phyloP scores from a whole-genome alignment of 169 alveolate species.

The Theileria luwenshuni region DNA sequence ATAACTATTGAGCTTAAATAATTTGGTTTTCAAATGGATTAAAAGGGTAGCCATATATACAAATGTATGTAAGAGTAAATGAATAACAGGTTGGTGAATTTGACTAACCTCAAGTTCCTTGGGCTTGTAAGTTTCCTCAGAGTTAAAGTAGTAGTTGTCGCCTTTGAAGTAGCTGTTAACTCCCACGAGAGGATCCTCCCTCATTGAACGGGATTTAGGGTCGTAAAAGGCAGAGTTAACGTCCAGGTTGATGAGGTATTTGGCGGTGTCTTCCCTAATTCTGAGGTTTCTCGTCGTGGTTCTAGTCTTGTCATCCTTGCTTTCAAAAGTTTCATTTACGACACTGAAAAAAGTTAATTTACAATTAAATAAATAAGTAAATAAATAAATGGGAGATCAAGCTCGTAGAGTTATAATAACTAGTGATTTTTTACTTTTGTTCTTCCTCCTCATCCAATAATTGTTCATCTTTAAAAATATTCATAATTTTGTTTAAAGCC shows the following conservation, averaged over 20 bases:
- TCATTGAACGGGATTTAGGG: slow-evolving; percentile 94
- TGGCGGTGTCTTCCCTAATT: slow-evolving; percentile 96
- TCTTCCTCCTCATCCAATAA: slow-evolving; percentile 29
- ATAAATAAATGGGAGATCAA: not conserved
- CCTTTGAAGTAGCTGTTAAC: slow-evolving; percentile 82
- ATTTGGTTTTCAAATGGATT: too few relatives aligned
- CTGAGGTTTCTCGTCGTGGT: slow-evolving; percentile 89
- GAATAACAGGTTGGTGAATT: not conserved
- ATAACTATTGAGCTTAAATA: too few relatives aligned
- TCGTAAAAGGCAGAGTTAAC: slow-evolving; percentile 94
- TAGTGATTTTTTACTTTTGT: slow-evolving; percentile 5
- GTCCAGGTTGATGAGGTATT: slow-evolving; percentile 92
- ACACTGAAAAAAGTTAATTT: not conserved
- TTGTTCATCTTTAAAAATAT: slow-evolving; percentile 58
- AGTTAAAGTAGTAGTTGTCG: slow-evolving; percentile 81
- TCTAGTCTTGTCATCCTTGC: slow-evolving; percentile 51
- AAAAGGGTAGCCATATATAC: too few relatives aligned
- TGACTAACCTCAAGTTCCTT: slow-evolving; percentile 73
- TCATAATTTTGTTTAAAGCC: slow-evolving; percentile 79
- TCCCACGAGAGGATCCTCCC: slow-evolving; percentile 88
- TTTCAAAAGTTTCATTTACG: slow-evolving; percentile 39
- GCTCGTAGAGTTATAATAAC: too few relatives aligned
- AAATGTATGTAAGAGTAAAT: too few relatives aligned
- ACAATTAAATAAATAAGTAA: not conserved
- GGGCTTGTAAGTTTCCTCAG: slow-evolving; percentile 81